Base-by-base conservation (phyloP, 179 eudicot species). In the Heliamphora pulchella region DNA sequence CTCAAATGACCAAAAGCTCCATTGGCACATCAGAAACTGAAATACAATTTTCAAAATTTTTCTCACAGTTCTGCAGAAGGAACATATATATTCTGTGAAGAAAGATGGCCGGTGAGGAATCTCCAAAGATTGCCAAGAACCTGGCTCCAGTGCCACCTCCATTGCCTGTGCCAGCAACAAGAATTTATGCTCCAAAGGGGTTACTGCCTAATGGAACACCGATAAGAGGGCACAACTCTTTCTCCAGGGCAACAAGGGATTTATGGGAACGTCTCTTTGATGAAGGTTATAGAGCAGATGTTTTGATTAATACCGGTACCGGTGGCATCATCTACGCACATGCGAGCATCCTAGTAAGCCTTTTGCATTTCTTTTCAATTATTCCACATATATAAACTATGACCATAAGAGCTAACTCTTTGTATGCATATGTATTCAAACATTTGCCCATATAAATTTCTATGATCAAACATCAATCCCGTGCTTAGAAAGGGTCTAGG, bases 281-380 rank as follows among this genome's bases (percentile, higher is more conserved):
- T 76, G 92, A 90, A 85, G 97, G 86, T 81, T 93, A 91, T 55
- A 81, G 92, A 81, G 93, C 98, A 57, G 98, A 95, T 84, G 97
- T 95, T 57, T 80, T 75, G 17, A 84, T 95, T 76, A 78, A 78
- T 66, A 92, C 98, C 0, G 90, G 89, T 3, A 62, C 76, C 77
- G 94, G 90, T 46, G 88, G 86, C 22, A 78, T 88, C 82, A 84
- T 95, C 84, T 89, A 85, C 82, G 98, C 90, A 46, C 98, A 95
- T 83, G 89, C 98, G 72, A 89, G 82, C 68, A 78, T 95, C 81
- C 89, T 95, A 81, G 98, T 95, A 83, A 84, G 91, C 70, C 79
- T 62, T 59, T 75, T 59, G 22, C 53, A 3, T 67, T 47, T 17
- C 41, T n/a, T 59, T 46, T 2, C 11, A 9, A 18, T 70, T 46